Base-by-base conservation (phyloP, 106 monocot genomes). In the Dendrobium nobile region DNA sequence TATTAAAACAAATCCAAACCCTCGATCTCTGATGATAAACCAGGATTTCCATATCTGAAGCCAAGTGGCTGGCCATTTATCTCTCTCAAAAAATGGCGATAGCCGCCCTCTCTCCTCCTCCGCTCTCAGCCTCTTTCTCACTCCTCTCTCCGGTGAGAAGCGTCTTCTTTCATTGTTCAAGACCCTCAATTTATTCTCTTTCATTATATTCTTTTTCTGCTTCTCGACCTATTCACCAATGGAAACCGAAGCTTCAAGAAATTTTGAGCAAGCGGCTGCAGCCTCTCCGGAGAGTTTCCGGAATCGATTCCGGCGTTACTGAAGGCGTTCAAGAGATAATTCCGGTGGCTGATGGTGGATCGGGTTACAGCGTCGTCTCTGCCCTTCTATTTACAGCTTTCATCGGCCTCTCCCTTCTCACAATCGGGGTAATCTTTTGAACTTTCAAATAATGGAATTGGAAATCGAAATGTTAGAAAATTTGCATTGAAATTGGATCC, bases 341-440 rank as follows among this genome's bases (percentile, higher is more conserved):
- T 79, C 45, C 82, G 7, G 72, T 78, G 13, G 68, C 82, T 48
- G 65, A 77, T 9, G 33, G 26, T n/a, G 82, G 55, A 48, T 7
- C 26, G 70, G 43, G 47, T 45, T 86, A 86, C 54, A 85, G 78
- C 22, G 41, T 88, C 18, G 58, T 88, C 77, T 81, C 87, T 43
- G 73, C 70, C 54, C 85, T 91, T 17, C 85, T 88, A 41, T 17
- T 79, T 54, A 7, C 79, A 27, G 87, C 88, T 55, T 89, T 94
- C 78, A 41, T 92, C 19, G 85, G 81, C 11, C 84, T 88, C 45
- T 84, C 83, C 79, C 26, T 91, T 33, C 88, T 86, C 80, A 89
- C 88, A 47, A 75, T 90, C 37, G 91, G 91, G 91, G 88, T 89
- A 51, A 72, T 26, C 16, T 7, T 77, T 67, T 44, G n/a, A 41